Conservation (phyloP, 2,329 filamentous ascomycete genomes). For the Hortaea sp. region DNA sequence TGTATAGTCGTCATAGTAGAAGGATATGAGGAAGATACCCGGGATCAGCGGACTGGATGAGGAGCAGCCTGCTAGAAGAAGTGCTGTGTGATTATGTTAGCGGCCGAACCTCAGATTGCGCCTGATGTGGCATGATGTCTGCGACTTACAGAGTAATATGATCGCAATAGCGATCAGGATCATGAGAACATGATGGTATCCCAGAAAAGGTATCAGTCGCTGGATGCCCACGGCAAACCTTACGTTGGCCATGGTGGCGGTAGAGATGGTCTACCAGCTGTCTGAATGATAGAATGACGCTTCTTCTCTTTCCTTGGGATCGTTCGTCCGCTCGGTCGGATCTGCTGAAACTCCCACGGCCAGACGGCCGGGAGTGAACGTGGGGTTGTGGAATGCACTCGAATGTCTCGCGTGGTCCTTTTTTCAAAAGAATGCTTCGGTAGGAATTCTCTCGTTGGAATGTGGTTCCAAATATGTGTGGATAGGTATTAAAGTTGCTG, state of each 20-base stretch:
- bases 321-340: neutral
- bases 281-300: slow-evolving; percentile 9
- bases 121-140: too few relatives aligned
- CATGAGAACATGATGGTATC: slow-evolving; percentile 86
- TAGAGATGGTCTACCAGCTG: slow-evolving; percentile 25
- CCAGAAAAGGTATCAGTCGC: slow-evolving; percentile 51
- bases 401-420: neutral
- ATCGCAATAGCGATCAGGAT: slow-evolving; percentile 89
- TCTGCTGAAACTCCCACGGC: slow-evolving; percentile 8
- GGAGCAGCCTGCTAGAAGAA: slow-evolving; percentile 89
- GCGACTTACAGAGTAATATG: slow-evolving; percentile 70
- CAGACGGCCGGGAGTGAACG: slow-evolving; percentile 10
- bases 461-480: neutral
- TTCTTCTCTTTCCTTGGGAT: neutral
- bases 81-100: slow-evolving; percentile 45
- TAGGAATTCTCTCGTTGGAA: neutral
- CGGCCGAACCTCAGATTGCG: too few relatives aligned
- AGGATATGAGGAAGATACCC: slow-evolving; percentile 92
- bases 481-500: too few relatives aligned
- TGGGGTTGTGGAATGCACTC: slow-evolving; percentile 6
- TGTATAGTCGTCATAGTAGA: slow-evolving; percentile 86
- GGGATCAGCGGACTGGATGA: slow-evolving; percentile 93
- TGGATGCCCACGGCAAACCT: slow-evolving; percentile 43
- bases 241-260: slow-evolving; percentile 35
- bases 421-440: neutral